Base-by-base conservation (phyloP, 2,329 filamentous ascomycete genomes). In the Beauveria medogensis region DNA sequence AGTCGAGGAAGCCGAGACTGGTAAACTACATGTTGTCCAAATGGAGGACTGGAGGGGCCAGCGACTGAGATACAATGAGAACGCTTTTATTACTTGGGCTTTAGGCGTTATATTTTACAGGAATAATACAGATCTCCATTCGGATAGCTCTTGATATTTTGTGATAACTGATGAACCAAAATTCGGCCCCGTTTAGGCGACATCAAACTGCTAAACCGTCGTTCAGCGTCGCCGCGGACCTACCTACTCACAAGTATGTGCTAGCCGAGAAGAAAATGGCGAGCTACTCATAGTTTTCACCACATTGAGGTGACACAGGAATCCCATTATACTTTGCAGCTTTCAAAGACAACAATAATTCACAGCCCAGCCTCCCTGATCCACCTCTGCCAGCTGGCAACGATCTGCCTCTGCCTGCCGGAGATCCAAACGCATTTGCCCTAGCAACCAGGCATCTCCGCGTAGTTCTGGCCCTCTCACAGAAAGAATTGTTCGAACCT, bases 381-480 rank as follows among this genome's bases (percentile, higher is more conserved):
- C 18, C 48, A 34, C 26, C 22, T 47, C 56, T 60, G 58, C 58
- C 58, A 60, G 58, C 58, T 55, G 58, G 58, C 58, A 60, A 54
- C 50, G 34, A 18, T n/a, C 43, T 16, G 28, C 50, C 16, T 48
- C 43, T 53, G 50, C 48, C 57, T 54, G 58, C 50, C 58, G 51
- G 50, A 10, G 2, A 22, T 9, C 46, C 47, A 46, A 59, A 52
- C 40, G 20, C n/a, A n/a, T 46, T 43, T 48, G 50, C 55, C 55
- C 50, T 18, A 20, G 50, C 41, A 60, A 47, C 43, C 40, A 54
- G 41, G 50, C 30, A 54, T 20, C 43, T 60, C 14, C 51, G 46
- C n/a, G 16, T 50, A 16, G 6, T 43, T 16, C 24, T 22, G 46
- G 8, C n/a, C 10, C 22, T 56, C 22, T 55, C 40, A 18, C 18